Conservation (phyloP, 2,329 filamentous ascomycete species). For the Penicillium glabrum region DNA sequence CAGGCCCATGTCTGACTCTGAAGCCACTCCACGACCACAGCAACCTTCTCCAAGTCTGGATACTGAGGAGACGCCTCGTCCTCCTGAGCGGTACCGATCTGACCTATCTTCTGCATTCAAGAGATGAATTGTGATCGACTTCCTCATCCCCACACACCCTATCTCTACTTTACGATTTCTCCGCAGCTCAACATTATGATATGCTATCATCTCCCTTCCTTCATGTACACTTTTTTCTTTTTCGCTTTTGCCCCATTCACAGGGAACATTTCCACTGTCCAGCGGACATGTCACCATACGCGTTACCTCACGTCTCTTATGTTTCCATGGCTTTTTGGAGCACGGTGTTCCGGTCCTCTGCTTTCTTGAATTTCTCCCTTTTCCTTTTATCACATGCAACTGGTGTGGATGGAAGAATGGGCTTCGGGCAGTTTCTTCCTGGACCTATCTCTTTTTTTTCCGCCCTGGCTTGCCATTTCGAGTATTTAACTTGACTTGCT, state of each 20-base stretch:
- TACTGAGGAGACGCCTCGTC: slow-evolving; percentile 28
- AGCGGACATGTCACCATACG: slow-evolving; percentile 18
- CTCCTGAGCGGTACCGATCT: slow-evolving; percentile 22
- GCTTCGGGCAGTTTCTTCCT: not conserved
- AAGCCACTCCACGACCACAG: slow-evolving; percentile 34
- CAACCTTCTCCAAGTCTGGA: slow-evolving; percentile 30
- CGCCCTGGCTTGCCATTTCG: slow-evolving; percentile 2
- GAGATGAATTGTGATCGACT: not conserved
- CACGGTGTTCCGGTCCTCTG: slow-evolving; percentile 17
- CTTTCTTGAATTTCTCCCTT: not conserved
- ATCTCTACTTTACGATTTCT: not conserved
- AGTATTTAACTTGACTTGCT: slow-evolving; percentile 7
- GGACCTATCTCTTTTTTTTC: not conserved
- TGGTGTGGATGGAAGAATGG: not conserved
- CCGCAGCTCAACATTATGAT: slow-evolving; percentile 5
- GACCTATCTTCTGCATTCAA: slow-evolving; percentile 2
- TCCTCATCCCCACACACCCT: not conserved
- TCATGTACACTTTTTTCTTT: slow-evolving; percentile 19
- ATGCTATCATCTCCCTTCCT: slow-evolving; percentile 10
- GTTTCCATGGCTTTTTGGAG: slow-evolving; percentile 18
- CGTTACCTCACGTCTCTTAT: slow-evolving; percentile 27
- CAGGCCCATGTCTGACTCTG: slow-evolving; percentile 28
- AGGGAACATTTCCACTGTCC: slow-evolving; percentile 5
- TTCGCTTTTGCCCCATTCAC: not conserved
- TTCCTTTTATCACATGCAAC: not conserved